Evolutionary conservation across 73 alveolate genomes (phyloP), one percentile per base, ranked within the genome.

Genomic region (Paramecium caudatum): DNA sequence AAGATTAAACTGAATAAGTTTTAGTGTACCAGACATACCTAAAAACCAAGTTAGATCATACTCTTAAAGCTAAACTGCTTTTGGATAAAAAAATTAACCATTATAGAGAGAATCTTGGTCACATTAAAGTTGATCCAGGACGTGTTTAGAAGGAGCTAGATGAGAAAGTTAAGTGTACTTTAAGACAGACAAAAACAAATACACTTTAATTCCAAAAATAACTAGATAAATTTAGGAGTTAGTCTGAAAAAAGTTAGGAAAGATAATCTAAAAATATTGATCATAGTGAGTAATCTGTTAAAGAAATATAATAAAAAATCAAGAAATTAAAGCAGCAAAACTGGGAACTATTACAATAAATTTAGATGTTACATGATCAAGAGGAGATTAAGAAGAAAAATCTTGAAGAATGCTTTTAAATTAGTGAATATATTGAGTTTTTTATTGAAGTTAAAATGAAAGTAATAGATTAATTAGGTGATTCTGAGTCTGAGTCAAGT

Each of bases 401-500:
- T 32, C 19, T 68, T 32, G 10, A 68, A 4, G 84, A 68, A n/a
- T 68, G 84, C 16, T 68, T 68, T 9, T 32, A 68, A 33, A 68
- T 68, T 33, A 68, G 84, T 4, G 84, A 68, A 37, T 68, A 68
- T 37, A 68, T 68, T 5, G 84, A 68, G 34, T 68, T 68, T 16
- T 68, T 68, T 68, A 68, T 68, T 34, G 84, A 68, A 27, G 50
- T 43, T 0, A 68, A 68, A 9, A 10, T 32, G 19, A 37, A 68
- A 9, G 80, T 55, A 27, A 23, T 23, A 27, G 80, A 55, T 55
- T 55, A 55, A 55, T 27, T 55, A 19, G 16, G 30, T 41, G 50
- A 41, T 41, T 7, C 7, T 8, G 50, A 41, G 7, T 41, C 50
- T 41, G 15, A 7, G 7, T 8, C 50, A 12, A 41, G 50, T 7